Evolutionary conservation across 176 grass and related monocot genomes (phyloP).

Genomic region (Oryza meyeriana): DNA sequence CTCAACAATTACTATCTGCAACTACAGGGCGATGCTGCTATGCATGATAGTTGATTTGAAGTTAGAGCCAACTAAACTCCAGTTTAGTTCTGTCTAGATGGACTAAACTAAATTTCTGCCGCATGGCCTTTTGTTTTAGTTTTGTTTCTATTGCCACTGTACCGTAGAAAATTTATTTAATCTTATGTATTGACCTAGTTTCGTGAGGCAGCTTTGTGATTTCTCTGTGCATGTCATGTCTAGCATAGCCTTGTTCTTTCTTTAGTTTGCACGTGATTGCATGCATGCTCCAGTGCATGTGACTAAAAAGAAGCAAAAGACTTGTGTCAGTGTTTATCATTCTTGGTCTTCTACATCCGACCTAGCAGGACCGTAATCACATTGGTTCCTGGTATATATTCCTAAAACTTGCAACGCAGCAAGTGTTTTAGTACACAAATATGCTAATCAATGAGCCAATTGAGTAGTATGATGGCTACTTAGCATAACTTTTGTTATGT

Average conservation of each 20-base stretch:
- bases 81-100: not conserved
- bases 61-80: not conserved
- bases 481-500: not conserved
- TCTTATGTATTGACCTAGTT: conserved; percentile 4
- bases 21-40: not conserved
- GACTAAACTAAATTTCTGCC: not conserved
- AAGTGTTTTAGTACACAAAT: conserved; percentile 21
- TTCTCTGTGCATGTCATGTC: conserved; percentile 23
- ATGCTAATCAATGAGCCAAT: not conserved
- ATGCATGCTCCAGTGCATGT: conserved; percentile 12
- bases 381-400: conserved; percentile 11
- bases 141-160: not conserved
- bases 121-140: not conserved
- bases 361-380: conserved; percentile 2
- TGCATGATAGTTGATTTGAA: conserved; percentile 13
- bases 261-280: conserved; percentile 21
- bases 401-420: not conserved
- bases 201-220: not conserved
- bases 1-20: not conserved
- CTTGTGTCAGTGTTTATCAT: not conserved
- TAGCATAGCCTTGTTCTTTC: conserved; percentile 25
- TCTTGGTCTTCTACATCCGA: not conserved
- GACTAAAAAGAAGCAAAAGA: not conserved
- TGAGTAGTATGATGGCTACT: not conserved
- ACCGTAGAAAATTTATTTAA: conserved; percentile 22